Evolutionary conservation across 2,329 filamentous ascomycete genomes (phyloP).

Genomic region (Decorospora gaudefroyi): DNA sequence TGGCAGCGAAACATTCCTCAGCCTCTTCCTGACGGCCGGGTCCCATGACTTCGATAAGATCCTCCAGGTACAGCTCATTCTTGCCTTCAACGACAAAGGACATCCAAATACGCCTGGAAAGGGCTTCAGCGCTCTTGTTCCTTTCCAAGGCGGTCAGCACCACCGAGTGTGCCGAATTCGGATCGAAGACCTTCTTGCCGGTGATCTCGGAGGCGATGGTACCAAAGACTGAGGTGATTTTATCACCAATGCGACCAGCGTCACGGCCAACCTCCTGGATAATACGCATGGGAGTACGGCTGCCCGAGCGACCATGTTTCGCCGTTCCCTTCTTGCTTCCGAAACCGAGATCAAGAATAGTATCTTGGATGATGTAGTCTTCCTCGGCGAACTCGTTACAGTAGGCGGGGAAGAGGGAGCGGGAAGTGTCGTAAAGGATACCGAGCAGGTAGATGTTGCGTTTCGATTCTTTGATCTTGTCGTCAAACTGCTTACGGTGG

Average conservation of each 20-base stretch:
- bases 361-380: constrained; percentile 87
- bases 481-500: constrained; percentile 80
- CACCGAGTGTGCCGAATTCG: constrained; percentile 85
- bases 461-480: constrained; percentile 86
- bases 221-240: constrained; percentile 89
- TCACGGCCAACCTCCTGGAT: constrained; percentile 70
- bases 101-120: constrained; percentile 96
- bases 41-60: constrained; percentile 87
- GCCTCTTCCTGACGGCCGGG: constrained; percentile 73
- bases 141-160: constrained; percentile 89
- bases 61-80: constrained; percentile 76
- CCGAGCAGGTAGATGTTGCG: constrained; percentile 79
- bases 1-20: constrained; percentile 77
- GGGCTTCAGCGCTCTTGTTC: constrained; percentile 80
- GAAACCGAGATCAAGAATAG: constrained; percentile 62
- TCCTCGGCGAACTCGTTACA: constrained; percentile 89
- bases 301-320: constrained; percentile 60
- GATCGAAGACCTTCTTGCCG: constrained; percentile 93
- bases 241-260: constrained; percentile 80
- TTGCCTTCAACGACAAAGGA: constrained; percentile 92
- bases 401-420: constrained; percentile 87
- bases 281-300: constrained; percentile 75
- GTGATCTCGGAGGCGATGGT: constrained; percentile 94
- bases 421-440: constrained; percentile 86
- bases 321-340: constrained; percentile 58